Evolutionary conservation across 2,329 filamentous ascomycete genomes (phyloP).

Genomic region (Fusarium nanum): DNA sequence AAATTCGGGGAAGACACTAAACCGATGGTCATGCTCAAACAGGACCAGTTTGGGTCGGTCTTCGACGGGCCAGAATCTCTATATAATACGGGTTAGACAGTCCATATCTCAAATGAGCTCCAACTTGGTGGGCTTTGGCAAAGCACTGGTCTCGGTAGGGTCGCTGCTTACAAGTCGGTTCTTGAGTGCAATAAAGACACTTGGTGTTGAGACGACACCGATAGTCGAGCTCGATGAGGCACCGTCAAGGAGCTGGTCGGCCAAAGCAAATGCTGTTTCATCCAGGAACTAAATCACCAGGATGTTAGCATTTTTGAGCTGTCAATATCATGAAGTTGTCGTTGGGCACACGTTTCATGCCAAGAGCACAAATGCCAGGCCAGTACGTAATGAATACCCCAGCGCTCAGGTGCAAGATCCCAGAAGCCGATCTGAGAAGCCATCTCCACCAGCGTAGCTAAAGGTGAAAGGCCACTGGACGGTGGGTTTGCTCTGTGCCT

Average conservation of each 20-base stretch:
- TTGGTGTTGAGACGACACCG: constrained; percentile 79
- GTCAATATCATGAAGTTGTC: constrained; percentile 41
- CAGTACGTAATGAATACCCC: constrained; percentile 43
- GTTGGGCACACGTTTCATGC: background rate
- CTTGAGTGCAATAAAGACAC: constrained; percentile 80
- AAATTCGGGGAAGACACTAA: constrained; percentile 79
- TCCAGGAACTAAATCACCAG: constrained; percentile 71
- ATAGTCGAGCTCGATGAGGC: constrained; percentile 68
- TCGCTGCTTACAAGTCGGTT: constrained; percentile 65
- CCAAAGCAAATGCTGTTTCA: constrained; percentile 73
- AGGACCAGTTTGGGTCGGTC: constrained; percentile 69
- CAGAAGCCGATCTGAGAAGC: constrained; percentile 35
- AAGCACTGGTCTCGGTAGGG: background rate
- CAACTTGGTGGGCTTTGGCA: background rate
- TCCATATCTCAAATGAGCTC: background rate
- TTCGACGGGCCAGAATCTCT: constrained; percentile 39
- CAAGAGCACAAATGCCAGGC: constrained; percentile 22
- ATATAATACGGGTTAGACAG: constrained; percentile 18
- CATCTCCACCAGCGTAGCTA: constrained; percentile 33
- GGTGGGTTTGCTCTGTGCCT: background rate
- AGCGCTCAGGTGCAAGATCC: constrained; percentile 17
- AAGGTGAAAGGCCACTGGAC: constrained; percentile 18
- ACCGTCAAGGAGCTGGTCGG: constrained; percentile 72
- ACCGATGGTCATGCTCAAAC: constrained; percentile 80
- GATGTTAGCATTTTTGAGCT: constrained; percentile 15